Conservation (phyloP, 495 filamentous ascomycete genomes). For the Pseudomonodictys pantanalensis region DNA sequence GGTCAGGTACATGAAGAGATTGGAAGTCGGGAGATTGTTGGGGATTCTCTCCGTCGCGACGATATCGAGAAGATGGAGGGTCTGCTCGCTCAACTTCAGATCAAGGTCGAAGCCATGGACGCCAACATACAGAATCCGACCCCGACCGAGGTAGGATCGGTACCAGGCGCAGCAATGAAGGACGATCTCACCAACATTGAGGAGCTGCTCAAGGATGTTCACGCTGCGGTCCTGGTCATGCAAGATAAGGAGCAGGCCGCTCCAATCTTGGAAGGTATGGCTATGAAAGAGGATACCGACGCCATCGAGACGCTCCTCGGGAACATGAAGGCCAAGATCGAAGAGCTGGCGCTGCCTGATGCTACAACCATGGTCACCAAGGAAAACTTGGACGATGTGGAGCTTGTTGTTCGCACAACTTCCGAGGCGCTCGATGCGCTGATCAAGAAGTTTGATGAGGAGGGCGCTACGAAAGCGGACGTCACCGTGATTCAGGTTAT, state of each 20-base stretch:
- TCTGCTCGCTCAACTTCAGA: slow-evolving; percentile 74
- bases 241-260: slow-evolving; percentile 39
- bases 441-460: slow-evolving; percentile 42
- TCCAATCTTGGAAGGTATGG: slow-evolving; percentile 48
- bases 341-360: slow-evolving; percentile 67
- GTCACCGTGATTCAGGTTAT: slow-evolving; percentile 70
- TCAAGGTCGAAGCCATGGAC: slow-evolving; percentile 80
- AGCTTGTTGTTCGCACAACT: slow-evolving; percentile 65
- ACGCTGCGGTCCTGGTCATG: slow-evolving; percentile 52
- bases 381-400: slow-evolving; percentile 72
- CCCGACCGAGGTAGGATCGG: slow-evolving; percentile 42
- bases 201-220: slow-evolving; percentile 55
- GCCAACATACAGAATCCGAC: slow-evolving; percentile 48
- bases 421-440: slow-evolving; percentile 65
- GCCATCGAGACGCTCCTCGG: slow-evolving; percentile 85
- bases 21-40: slow-evolving; percentile 36
- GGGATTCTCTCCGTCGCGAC: slow-evolving; percentile 54
- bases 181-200: slow-evolving; percentile 63
- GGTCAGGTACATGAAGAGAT: neutral
- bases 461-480: slow-evolving; percentile 55
- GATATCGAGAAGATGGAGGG: slow-evolving; percentile 81
- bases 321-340: slow-evolving; percentile 78
- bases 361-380: slow-evolving; percentile 61
- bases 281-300: slow-evolving; percentile 77
- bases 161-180: slow-evolving; percentile 50